Evolutionary conservation across 495 filamentous ascomycete species (phyloP), one percentile per base, ranked within the genome.

Genomic region (Hyaloscypha hepaticicola): DNA sequence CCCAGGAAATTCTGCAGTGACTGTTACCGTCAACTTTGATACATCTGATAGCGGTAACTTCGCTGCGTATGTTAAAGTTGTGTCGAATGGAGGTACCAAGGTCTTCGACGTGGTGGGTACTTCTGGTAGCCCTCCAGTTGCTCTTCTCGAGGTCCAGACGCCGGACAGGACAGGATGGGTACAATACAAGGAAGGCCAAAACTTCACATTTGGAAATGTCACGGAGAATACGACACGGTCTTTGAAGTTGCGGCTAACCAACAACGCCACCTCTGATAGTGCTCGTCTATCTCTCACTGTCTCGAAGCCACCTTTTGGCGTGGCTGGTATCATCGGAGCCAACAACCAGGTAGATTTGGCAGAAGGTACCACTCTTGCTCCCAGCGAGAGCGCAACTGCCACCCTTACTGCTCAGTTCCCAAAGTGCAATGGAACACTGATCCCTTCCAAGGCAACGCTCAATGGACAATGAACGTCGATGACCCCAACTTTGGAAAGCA

Each of bases 201-300:
- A 75, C 2, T 77, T 83, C 59, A 77, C 65, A 25, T 83, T 83
- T 63, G 80, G 81, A 28, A 72, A 74, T 28, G 81, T 83, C 3
- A 72, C 73, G 14, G 70, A 78, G 56, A 72, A 77, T 26, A 66
- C 65, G 9, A 79, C 74, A 1, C 69, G 72, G 26, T 76, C 66
- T 0, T 67, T 77, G 25, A 76, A 74, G 25, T 66, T 83, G 58
- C 72, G 78, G 6, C 62, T 83, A 34, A 81, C 76, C 24, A 83
- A 84, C 65, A 68, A 62, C 27, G 80, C 73, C 19, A 65, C 67
- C 16, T 16, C 69, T 25, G 71, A 74, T 62, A 70, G 74, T 21
- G 74, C 70, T 28, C 61, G 72, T 1, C 70, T 84, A 11, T 75
- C 75, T 1, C 68, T 84, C 57, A 83, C 81, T 5, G 76, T 82